phyloP scores from a whole-genome alignment of 192 early-diverging fungal genomes.

The Allomyces macrogynus region DNA sequence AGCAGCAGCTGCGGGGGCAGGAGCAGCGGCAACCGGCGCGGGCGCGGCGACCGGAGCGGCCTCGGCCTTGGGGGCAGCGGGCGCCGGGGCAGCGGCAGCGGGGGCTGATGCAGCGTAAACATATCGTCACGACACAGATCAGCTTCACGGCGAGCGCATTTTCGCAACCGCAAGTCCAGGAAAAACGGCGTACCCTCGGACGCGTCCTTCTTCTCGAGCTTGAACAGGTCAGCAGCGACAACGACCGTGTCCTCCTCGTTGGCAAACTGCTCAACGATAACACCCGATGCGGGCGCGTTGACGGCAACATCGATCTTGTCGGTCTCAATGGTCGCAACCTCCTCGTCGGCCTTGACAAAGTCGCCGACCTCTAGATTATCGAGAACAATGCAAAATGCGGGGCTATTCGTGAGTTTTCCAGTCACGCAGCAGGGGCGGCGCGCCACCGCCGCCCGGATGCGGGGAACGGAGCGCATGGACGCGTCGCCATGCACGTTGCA shows the following conservation, averaged over 20 bases:
- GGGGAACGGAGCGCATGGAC: too few relatives aligned
- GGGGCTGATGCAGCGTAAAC: conserved; percentile 7
- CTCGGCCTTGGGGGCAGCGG: conserved; percentile 15
- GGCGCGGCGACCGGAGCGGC: conserved; percentile 22
- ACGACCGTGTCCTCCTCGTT: conserved; percentile 76
- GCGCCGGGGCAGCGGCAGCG: conserved; percentile 6
- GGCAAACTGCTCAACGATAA: conserved; percentile 58
- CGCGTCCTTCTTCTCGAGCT: conserved; percentile 58
- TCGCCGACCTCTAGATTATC: conserved; percentile 67
- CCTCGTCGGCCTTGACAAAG: conserved; percentile 82
- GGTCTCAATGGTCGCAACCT: conserved; percentile 92
- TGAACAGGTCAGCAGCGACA: conserved; percentile 83
- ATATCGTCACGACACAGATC: not conserved
- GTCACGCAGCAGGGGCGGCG: too few relatives aligned
- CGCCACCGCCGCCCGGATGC: too few relatives aligned
- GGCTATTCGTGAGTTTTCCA: too few relatives aligned
- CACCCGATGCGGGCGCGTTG: conserved; percentile 83
- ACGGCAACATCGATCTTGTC: conserved; percentile 99
- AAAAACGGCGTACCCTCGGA: conserved; percentile 21
- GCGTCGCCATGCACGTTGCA: too few relatives aligned
- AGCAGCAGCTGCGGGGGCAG: conserved; percentile 13
- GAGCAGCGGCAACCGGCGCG: conserved; percentile 8
- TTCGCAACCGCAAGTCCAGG: not conserved
- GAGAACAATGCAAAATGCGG: conserved; percentile 2
- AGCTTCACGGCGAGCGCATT: not conserved